Base-by-base conservation (phyloP, 1,284 basidiomycete species). In the Coniophora puteana region DNA sequence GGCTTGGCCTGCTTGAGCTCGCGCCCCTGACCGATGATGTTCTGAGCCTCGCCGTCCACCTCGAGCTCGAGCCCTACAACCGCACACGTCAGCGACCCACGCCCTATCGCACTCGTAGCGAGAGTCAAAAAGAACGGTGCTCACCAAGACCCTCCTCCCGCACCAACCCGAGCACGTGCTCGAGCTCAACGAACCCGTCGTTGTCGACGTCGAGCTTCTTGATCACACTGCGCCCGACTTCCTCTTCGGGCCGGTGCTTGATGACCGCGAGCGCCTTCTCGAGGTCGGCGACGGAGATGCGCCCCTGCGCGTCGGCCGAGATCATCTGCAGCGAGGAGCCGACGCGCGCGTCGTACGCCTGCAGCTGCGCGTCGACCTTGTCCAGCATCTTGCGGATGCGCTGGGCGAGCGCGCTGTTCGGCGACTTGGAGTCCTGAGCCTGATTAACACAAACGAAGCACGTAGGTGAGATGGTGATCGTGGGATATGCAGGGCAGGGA, bases 181-280 rank as follows among this genome's bases (percentile, higher is more conserved):
- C 86, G 24, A 91, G 68, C 61, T 93, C 89, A 16, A 98, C 93
- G 55, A 86, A 94, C 0, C 95, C 94, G 57, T 99, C 95, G 65
- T 92, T 83, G 67, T 99, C 95, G 4, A 91, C 88, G 61, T 99
- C 96, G 52, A 99, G 71, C 68, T 98, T 98, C 58, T 93, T 83
- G 44, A 95, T 83, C 29, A 99, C 80, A 36, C 80, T 82, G 49
- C 90, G 83, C 16, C 92, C 86, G n/a, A 91, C 82, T 48, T 93
- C 89, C 45, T 95, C 91, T 41, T 92, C 84, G 3, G 94, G 95
- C 52, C 74, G 80, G 67, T 99, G 96, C 68, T 91, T 91, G 72
- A 98, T 98, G 37, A 95, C 89, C 40, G 83, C 80, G 44, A 99
- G 71, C 13, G 94, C 94, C 55, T 90, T 91, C 62, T 90, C 80